These are phyloP conservation scores for Elaeis oleifera DNA, from an alignment of 202 grass and related monocot species.

Conservation along the genomic window DNA sequence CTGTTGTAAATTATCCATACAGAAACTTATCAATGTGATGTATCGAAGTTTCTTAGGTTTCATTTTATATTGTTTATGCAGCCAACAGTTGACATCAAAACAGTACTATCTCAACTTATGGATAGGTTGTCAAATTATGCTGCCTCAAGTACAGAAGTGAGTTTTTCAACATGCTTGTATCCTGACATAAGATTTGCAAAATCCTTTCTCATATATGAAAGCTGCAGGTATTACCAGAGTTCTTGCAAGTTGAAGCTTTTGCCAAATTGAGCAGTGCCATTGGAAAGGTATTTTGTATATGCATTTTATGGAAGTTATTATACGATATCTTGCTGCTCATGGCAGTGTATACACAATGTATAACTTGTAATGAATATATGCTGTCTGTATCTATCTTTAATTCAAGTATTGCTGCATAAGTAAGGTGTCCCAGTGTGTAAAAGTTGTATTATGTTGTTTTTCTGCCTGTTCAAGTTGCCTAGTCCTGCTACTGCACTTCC, in stretches of 20 bases:
- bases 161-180: conserved; percentile 13
- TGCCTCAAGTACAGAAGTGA: conserved; percentile 81
- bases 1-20: too few relatives aligned
- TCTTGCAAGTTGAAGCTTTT: conserved; percentile 99
- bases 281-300: conserved; percentile 61
- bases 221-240: conserved; percentile 89
- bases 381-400: too few relatives aligned
- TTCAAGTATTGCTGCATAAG: too few relatives aligned
- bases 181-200: background rate
- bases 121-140: conserved; percentile 98
- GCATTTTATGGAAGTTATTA: background rate
- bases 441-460: too few relatives aligned
- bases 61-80: conserved; percentile 31
- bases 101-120: conserved; percentile 90
- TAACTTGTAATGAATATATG: too few relatives aligned
- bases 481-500: too few relatives aligned
- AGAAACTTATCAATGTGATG: too few relatives aligned
- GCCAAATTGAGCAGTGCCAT: conserved; percentile 92
- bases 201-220: conserved; percentile 23
- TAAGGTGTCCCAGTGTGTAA: too few relatives aligned
- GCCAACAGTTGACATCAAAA: conserved; percentile 98
- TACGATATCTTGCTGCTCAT: background rate
- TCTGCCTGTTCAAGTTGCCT: too few relatives aligned
- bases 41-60: background rate
- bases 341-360: background rate